These are phyloP conservation scores for Pseudocercospora fijiensis DNA, from an alignment of 2,329 filamentous ascomycete species.

Conservation along the genomic window DNA sequence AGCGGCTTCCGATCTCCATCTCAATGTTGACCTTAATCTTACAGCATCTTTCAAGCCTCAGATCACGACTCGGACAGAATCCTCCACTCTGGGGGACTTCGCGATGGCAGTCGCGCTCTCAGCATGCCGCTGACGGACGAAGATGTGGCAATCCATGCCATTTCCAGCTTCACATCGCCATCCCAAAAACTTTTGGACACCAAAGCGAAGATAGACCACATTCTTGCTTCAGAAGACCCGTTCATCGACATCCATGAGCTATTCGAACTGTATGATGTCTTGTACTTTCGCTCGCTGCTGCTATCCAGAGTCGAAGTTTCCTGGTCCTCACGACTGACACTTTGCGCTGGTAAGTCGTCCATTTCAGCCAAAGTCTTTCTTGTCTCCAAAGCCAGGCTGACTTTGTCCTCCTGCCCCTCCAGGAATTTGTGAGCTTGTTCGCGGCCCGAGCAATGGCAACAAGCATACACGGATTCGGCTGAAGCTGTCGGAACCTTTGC, in stretches of 20 bases:
- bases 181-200: slow-evolving; percentile 40
- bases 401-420: background rate
- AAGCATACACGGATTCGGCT: slow-evolving; percentile 44
- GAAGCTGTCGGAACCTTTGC: slow-evolving; percentile 46
- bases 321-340: slow-evolving; percentile 47
- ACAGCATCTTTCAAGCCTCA: too few species aligned
- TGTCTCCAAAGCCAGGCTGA: background rate
- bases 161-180: slow-evolving; percentile 38
- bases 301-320: slow-evolving; percentile 43
- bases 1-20: too few species aligned
- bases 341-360: slow-evolving; percentile 40
- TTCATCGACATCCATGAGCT: slow-evolving; percentile 45
- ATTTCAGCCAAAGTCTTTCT: too few species aligned
- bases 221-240: slow-evolving; percentile 40
- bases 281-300: slow-evolving; percentile 47
- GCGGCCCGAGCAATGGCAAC: slow-evolving; percentile 36
- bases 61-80: background rate
- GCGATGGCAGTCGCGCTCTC: too few species aligned
- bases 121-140: slow-evolving; percentile 47
- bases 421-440: slow-evolving; percentile 46
- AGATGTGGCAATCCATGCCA: slow-evolving; percentile 43
- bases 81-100: background rate
- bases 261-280: slow-evolving; percentile 43
- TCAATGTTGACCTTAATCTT: too few species aligned
- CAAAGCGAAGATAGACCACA: slow-evolving; percentile 37